These are phyloP conservation scores for Aurinia saxatilis DNA, from an alignment of 345 rosid species.

Conservation along the genomic window DNA sequence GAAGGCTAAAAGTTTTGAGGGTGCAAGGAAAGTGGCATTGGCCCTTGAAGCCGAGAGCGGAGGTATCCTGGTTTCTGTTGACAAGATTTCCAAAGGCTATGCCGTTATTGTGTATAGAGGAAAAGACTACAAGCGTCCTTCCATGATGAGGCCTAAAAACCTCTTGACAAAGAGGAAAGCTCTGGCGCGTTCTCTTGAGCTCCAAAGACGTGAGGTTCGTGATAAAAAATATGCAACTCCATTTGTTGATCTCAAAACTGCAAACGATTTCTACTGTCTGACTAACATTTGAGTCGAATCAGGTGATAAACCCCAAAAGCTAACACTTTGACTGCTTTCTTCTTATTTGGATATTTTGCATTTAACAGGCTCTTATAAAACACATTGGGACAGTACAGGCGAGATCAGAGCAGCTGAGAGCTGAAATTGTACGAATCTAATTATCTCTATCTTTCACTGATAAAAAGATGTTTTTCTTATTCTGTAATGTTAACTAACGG, in stretches of 20 bases:
- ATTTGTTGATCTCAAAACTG: background rate
- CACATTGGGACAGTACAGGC: conserved; percentile 49
- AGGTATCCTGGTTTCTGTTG: conserved; percentile 81
- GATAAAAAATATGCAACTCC: background rate
- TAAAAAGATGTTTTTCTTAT: background rate
- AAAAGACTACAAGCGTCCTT: conserved; percentile 73
- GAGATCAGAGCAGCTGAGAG: conserved; percentile 58
- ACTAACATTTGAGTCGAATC: background rate
- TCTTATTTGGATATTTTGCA: conserved; percentile 7
- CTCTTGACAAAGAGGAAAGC: conserved; percentile 95
- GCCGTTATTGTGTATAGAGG: conserved; percentile 81
- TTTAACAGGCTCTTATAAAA: conserved; percentile 62
- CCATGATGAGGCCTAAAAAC: conserved; percentile 72
- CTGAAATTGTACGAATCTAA: conserved; percentile 72
- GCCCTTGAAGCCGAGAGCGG: conserved; percentile 97
- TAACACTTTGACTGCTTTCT: background rate
- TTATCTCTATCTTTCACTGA: background rate
- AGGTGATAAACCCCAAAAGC: background rate
- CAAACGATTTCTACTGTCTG: background rate
- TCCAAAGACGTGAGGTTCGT: conserved; percentile 81
- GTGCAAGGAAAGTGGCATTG: conserved; percentile 73
- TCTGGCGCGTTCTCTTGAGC: conserved; percentile 91
- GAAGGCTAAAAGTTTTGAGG: conserved; percentile 70
- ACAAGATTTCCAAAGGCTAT: conserved; percentile 84
- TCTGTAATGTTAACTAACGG: conserved; percentile 2